Conservation (phyloP, 2,329 filamentous ascomycete genomes). For the Colletotrichum filicis region DNA sequence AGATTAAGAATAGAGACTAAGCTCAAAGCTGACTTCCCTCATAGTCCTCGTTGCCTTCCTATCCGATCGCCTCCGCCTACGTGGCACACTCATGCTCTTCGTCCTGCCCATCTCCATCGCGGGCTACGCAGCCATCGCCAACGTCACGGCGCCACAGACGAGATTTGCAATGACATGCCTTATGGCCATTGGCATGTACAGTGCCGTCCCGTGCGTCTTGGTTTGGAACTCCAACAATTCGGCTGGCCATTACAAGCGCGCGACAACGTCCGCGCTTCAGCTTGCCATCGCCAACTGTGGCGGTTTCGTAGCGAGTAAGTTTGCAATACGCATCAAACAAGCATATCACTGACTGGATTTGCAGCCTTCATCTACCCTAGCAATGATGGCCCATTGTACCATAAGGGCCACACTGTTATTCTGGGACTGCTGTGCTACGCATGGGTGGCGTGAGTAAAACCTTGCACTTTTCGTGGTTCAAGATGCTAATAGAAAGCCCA, state of each 20-base stretch:
- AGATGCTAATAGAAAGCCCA: conserved; percentile 40
- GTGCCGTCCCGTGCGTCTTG: conserved; percentile 70
- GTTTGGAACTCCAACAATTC: conserved; percentile 77
- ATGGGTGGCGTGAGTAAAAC: conserved; percentile 69
- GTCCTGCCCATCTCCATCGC: conserved; percentile 72
- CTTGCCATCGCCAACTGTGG: conserved; percentile 74
- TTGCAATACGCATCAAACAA: accelerated
- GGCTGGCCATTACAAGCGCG: conserved; percentile 76
- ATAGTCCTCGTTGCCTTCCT: conserved; percentile 64
- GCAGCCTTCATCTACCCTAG: conserved; percentile 70
- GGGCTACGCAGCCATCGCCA: conserved; percentile 73
- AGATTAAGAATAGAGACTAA: accelerated
- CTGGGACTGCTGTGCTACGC: conserved; percentile 68
- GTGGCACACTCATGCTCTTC: conserved; percentile 71
- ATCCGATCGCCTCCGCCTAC: conserved; percentile 69
- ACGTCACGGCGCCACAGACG: conserved; percentile 59
- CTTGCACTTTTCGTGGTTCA: background rate
- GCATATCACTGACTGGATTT: background rate
- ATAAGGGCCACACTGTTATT: conserved; percentile 70
- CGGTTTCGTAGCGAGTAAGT: conserved; percentile 70
- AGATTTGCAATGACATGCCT: conserved; percentile 76
- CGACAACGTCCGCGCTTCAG: conserved; percentile 73
- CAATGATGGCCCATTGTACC: conserved; percentile 65
- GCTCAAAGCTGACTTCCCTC: background rate
- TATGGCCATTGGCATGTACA: conserved; percentile 74